Base-by-base conservation (phyloP, 257 asterid species). In the Primulina eburnea region DNA sequence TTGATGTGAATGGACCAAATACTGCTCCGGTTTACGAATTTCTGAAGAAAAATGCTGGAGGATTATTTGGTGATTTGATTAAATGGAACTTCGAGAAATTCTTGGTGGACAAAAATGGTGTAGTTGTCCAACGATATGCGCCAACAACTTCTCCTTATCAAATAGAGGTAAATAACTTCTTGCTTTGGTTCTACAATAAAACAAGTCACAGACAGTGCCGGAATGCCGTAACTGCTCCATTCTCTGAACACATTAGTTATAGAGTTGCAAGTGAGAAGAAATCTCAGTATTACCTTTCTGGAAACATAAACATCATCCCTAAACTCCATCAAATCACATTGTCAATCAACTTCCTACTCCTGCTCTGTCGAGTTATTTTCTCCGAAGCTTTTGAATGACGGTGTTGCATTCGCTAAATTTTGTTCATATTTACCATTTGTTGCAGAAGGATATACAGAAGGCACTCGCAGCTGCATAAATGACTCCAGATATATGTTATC, bases 51-150 rank as follows among this genome's bases (percentile, higher is more conserved):
- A 88, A 37, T 50, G 82, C 95, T 32, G 97, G 98, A 55, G 97
- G 98, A 50, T 86, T 90, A 69, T 79, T 92, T 0, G 96, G 96
- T 21, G 96, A 83, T 84, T 70, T 93, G 76, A 71, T 93, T 69
- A 93, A 93, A 78, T 93, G 98, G 98, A 93, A 93, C 67, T 93
- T 93, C 35, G 98, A 93, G 92, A 93, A 93, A 81, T 93, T 93
- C 75, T 81, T 93, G 47, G 95, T 90, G 62, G 95, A 93, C 85
- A 93, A 88, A 76, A 87, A 86, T 60, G 98, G 98, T 28, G 85
- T 82, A 78, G 97, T 93, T 63, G 90, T 87, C 14, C 90, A 93
- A 79, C 80, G 98, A 85, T 93, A 93, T 62, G 85, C 88, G 63
- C 98, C 98, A 64, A 81, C 97, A 34, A 88, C 97, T 17, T 85